Conservation (phyloP, 306 rosid genomes). For the Quercus berberidifolia region DNA sequence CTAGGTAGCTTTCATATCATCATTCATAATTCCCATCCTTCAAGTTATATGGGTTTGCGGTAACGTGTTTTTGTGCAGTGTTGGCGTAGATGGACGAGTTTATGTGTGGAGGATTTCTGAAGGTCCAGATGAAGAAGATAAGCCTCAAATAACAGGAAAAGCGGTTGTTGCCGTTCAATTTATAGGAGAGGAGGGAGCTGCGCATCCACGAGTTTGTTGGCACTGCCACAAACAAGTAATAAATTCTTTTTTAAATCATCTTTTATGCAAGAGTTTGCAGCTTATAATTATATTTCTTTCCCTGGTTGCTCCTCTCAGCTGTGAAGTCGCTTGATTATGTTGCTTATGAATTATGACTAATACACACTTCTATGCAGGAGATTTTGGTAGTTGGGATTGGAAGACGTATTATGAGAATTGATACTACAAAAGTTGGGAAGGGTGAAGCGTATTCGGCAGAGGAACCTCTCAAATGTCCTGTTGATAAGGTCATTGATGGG, state of each 20-base stretch:
- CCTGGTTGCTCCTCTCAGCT: background rate
- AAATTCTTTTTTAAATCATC: slow-evolving; percentile 1
- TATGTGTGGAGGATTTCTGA: slow-evolving; percentile 93
- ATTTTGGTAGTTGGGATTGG: slow-evolving; percentile 92
- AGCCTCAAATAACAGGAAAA: slow-evolving; percentile 81
- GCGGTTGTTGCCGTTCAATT: slow-evolving; percentile 73
- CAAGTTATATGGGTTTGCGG: slow-evolving; percentile 12
- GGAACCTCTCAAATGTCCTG: slow-evolving; percentile 70
- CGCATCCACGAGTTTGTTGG: slow-evolving; percentile 94
- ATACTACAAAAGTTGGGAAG: slow-evolving; percentile 84
- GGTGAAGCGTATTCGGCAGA: slow-evolving; percentile 70
- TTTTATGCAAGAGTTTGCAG: background rate
- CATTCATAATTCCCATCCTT: background rate
- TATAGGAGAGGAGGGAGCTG: slow-evolving; percentile 70
- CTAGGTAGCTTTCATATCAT: slow-evolving; percentile 61
- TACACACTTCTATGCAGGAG: slow-evolving; percentile 55
- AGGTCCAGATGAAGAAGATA: slow-evolving; percentile 93
- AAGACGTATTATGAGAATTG: slow-evolving; percentile 75
- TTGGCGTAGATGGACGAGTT: slow-evolving; percentile 84
- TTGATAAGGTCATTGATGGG: slow-evolving; percentile 88
- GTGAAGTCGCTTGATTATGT: background rate
- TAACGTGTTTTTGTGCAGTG: slow-evolving; percentile 55
- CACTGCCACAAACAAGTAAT: slow-evolving; percentile 96
- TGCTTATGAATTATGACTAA: slow-evolving; percentile 2
- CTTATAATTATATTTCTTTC: slow-evolving; percentile 1